These are phyloP conservation scores for Naegleria lovaniensis DNA, from an alignment of 208 protist species.

Conservation along the genomic window DNA sequence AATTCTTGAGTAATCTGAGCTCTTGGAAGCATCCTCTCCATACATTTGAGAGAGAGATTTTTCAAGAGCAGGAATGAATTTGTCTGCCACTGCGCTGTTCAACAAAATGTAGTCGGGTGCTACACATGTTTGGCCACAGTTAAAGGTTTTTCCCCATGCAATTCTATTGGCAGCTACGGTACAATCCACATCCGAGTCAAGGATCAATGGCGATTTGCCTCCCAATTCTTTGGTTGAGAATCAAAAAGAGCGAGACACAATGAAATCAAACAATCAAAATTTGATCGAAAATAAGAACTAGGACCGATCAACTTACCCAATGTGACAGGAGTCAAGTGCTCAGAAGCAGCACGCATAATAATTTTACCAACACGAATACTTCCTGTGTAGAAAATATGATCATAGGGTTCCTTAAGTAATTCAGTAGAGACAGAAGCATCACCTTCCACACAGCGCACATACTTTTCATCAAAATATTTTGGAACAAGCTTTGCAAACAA, in stretches of 20 bases:
- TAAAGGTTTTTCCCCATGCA: constrained; percentile 63
- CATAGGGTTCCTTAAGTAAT: constrained; percentile 65
- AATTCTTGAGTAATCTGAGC: constrained; percentile 46
- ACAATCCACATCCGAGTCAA: constrained; percentile 59
- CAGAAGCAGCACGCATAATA: constrained; percentile 66
- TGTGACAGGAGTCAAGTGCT: constrained; percentile 76
- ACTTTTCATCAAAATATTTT: constrained; percentile 58
- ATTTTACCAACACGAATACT: constrained; percentile 56
- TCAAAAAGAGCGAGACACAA: background rate
- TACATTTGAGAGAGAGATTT: constrained; percentile 32
- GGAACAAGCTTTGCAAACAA: constrained; percentile 56
- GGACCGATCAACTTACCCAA: constrained; percentile 39
- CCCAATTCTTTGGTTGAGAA: constrained; percentile 62
- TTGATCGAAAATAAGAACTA: background rate
- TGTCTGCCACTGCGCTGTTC: constrained; percentile 43
- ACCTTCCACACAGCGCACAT: constrained; percentile 58
- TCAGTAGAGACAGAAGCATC: constrained; percentile 55
- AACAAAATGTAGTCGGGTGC: constrained; percentile 79
- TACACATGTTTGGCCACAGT: constrained; percentile 76
- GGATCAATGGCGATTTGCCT: constrained; percentile 78
- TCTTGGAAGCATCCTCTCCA: constrained; percentile 27
- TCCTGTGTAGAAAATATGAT: constrained; percentile 87
- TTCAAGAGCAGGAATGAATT: constrained; percentile 54
- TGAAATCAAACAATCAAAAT: background rate
- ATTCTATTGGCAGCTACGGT: constrained; percentile 57